Conservation (phyloP, 2,329 filamentous ascomycete genomes). For the Stagonosporopsis vannaccii region DNA sequence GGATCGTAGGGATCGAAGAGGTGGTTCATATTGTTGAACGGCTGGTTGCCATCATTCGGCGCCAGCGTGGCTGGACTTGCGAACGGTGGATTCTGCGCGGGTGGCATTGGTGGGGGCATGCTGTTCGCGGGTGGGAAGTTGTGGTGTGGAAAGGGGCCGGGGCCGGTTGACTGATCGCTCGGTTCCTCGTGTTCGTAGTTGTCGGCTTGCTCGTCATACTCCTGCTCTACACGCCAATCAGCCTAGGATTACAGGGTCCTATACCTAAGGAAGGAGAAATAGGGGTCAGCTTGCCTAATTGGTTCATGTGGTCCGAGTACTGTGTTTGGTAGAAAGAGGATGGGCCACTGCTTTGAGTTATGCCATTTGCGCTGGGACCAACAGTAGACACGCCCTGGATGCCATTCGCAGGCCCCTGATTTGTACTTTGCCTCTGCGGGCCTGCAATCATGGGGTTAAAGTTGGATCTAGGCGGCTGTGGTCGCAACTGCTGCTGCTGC, state of each 20-base stretch:
- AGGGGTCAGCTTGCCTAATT: conserved; percentile 83
- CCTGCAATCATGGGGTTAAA: conserved; percentile 54
- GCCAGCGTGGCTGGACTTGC: conserved; percentile 43
- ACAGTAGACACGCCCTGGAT: conserved; percentile 47
- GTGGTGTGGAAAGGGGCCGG: conserved; percentile 68
- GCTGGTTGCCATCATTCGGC: conserved; percentile 42
- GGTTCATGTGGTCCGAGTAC: conserved; percentile 93
- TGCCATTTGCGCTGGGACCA: conserved; percentile 46
- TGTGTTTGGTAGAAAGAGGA: conserved; percentile 79
- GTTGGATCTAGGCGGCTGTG: conserved; percentile 58
- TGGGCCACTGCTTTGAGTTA: conserved; percentile 50
- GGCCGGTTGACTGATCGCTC: conserved; percentile 70
- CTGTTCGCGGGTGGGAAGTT: conserved; percentile 59
- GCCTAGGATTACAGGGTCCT: conserved; percentile 72
- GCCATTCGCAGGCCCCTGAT: conserved; percentile 46
- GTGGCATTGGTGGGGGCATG: conserved; percentile 50
- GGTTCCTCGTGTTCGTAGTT: conserved; percentile 84
- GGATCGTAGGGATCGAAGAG: conserved; percentile 80
- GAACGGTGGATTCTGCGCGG: conserved; percentile 47
- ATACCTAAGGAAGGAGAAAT: conserved; percentile 57
- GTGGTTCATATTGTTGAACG: conserved; percentile 57
- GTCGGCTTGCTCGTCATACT: conserved; percentile 90
- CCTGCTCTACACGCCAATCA: conserved; percentile 83
- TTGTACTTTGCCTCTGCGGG: conserved; percentile 49
- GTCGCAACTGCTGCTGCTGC: conserved; percentile 40